phyloP scores from a whole-genome alignment of 2,329 filamentous ascomycete genomes.

The Cladosporium austrohemisphaericum region DNA sequence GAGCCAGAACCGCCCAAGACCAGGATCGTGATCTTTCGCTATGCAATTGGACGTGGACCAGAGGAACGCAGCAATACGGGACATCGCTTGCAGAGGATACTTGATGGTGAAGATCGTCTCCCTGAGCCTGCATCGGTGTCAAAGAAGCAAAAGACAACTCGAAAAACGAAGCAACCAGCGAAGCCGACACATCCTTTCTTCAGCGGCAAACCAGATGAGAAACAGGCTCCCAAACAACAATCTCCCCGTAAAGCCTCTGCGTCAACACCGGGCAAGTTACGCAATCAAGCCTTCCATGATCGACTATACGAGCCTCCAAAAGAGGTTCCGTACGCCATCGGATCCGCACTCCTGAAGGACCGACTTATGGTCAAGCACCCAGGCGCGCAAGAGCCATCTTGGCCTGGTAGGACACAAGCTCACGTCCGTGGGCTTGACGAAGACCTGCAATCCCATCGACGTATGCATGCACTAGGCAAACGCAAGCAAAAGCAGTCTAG shows the following conservation, averaged over 20 bases:
- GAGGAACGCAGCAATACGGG: conserved; percentile 49
- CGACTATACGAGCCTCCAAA: conserved; percentile 17
- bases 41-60: conserved; percentile 49
- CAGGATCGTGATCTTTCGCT: conserved; percentile 39
- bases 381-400: conserved; percentile 64
- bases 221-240: conserved; percentile 26
- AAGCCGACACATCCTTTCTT: conserved; percentile 66
- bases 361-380: conserved; percentile 54
- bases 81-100: conserved; percentile 60
- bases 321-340: conserved; percentile 22
- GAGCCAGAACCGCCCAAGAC: conserved; percentile 17
- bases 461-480: conserved; percentile 14
- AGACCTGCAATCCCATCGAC: too few species aligned
- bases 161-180: conserved; percentile 26
- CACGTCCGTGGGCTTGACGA: conserved; percentile 55
- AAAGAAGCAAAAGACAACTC: conserved; percentile 20
- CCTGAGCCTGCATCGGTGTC: conserved; percentile 24
- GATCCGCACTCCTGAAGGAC: conserved; percentile 31
- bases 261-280: conserved; percentile 46
- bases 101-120: conserved; percentile 41
- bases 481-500: conserved; percentile 36
- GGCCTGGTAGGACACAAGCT: conserved; percentile 63
- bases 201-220: conserved; percentile 48
- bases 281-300: conserved; percentile 27
- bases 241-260: conserved; percentile 36